Base-by-base conservation (phyloP, 805 yeast species). In the Metschnikowia henanensis region DNA sequence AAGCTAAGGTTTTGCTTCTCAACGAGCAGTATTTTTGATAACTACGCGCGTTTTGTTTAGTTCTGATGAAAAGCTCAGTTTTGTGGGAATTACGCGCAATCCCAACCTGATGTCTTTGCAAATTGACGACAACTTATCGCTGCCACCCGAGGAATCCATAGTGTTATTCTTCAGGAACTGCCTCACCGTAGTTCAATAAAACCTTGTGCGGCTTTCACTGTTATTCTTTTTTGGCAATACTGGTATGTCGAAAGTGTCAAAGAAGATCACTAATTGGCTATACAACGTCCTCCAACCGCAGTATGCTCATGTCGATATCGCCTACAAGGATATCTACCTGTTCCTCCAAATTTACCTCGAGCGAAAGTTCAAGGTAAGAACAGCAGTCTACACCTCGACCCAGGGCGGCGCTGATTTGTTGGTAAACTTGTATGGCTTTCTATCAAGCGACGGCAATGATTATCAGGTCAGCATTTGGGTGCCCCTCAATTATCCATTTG, bases 401-500 rank as follows among this genome's bases (percentile, higher is more conserved):
- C 52, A 66, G 1, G 97, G 97, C 1, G 59, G 59, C 10, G 69
- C 84, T 1, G 70, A 75, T 17, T 69, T 89, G 16, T 66, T 89
- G 37, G 66, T 90, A 9, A 81, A 82, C 47, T 48, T 91, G 2
- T 75, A 75, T 52, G 96, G 96, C 0, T 64, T 73, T 0, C 51
- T 83, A 4, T 59, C 65, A 1, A 32, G 51, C 4, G 59, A 64
- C 10, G 53, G 52, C 0, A 36, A 50, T 7, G 39, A 43, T 3
- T 61, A 64, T 12, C 91, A 90, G 0, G 55, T 89, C 10, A 81
- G 80, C 41, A 61, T 90, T 4, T 89, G 96, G 95, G 56, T 91
- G 5, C 95, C 96, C 0, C 72, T 74, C 21, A 68, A 72, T 19
- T 90, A 86, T 52, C 96, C 97, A 0, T 52, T 56, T n/a, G 50